Base-by-base conservation (phyloP, 1,284 basidiomycete species). In the Stereum hirsutum region DNA sequence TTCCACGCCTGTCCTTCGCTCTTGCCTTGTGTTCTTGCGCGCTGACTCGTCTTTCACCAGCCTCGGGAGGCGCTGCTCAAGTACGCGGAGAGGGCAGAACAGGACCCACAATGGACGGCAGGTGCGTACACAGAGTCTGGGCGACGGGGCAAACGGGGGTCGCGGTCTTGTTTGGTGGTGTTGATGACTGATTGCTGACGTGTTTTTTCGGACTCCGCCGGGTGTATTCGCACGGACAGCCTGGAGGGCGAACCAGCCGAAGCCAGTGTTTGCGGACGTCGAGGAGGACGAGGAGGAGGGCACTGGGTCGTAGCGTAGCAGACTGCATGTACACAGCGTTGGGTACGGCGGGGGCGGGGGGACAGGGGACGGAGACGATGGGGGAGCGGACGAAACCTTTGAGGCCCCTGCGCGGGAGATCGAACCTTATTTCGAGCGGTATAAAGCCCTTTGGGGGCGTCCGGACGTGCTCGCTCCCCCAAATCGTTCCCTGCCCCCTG, bases 51-150 rank as follows among this genome's bases (percentile, higher is more conserved):
- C 15, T 48, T 41, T 52, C 48, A 57, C 37, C 68, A 98, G 88
- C 95, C 95, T 25, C 82, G 95, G 50, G 93, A 97, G 66, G 95
- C 95, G 3, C 67, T 99, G 49, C 83, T 99, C 72, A 92, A 85
- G 65, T 98, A 95, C 56, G 95, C 94, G 17, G 68, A 82, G 19
- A 61, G 69, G 51, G 82, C 82, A 54, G 78, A 89, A 24, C 66
- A 73, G 46, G 82, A 93, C 58, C 86, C 85, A 39, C 73, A 79
- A 54, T 92, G 84, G 82, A 92, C 89, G 25, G 65, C 63, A 64
- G 89, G 89, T 84, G 64, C 70, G 83, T 5, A 40, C 34, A n/a
- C 38, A 24, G 21, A 7, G 35, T n/a, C 17, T 37, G 17, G 21
- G n/a, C n/a, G n/a, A n/a, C n/a, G n/a, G 39, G 25, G 12, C 17